A percentile compares a stretch with the other conserved stretches of the same genome.
Conservation (phyloP, 2,329 filamentous ascomycete species). For the Penicillium psychrosexuale region DNA sequence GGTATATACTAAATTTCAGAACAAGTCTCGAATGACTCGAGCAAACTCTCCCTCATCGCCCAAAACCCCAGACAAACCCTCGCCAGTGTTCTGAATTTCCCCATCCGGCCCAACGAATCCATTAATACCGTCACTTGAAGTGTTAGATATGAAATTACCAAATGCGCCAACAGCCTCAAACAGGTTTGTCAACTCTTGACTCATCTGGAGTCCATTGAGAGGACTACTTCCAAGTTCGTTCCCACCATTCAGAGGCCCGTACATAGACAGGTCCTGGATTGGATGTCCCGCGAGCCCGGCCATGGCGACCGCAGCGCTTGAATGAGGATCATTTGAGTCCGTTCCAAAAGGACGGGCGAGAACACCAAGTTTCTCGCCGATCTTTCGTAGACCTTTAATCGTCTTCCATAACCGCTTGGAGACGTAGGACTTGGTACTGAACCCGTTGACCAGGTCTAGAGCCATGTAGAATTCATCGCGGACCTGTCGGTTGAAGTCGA, state of each 20-base stretch:
- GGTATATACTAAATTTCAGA: conserved; percentile 38
- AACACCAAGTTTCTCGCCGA: conserved; percentile 60
- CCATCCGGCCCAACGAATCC: conserved; percentile 39
- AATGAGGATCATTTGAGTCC: conserved; percentile 55
- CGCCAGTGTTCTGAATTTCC: conserved; percentile 43
- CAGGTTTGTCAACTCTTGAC: conserved; percentile 58
- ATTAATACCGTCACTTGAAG: conserved; percentile 37
- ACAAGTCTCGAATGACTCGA: conserved; percentile 58
- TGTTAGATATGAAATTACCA: conserved; percentile 37
- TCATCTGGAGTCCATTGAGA: conserved; percentile 58
- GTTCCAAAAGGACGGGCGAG: conserved; percentile 37
- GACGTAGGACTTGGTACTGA: conserved; percentile 60
- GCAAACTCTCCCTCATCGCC: conserved; percentile 59
- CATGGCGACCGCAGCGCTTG: conserved; percentile 63
- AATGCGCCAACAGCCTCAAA: conserved; percentile 62
- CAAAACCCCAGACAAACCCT: conserved; percentile 45
- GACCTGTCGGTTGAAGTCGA: conserved; percentile 58
- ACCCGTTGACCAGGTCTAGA: conserved; percentile 60
- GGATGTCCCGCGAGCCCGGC: conserved; percentile 62
- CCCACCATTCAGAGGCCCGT: conserved; percentile 37
- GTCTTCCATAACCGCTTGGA: conserved; percentile 63
- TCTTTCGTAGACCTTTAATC: conserved; percentile 60
- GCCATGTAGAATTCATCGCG: conserved; percentile 67
- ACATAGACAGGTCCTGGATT: conserved; percentile 56
- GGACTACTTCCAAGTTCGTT: conserved; percentile 53